Conservation (phyloP, 2,329 filamentous ascomycete species). For the Fusarium oligoseptatum region DNA sequence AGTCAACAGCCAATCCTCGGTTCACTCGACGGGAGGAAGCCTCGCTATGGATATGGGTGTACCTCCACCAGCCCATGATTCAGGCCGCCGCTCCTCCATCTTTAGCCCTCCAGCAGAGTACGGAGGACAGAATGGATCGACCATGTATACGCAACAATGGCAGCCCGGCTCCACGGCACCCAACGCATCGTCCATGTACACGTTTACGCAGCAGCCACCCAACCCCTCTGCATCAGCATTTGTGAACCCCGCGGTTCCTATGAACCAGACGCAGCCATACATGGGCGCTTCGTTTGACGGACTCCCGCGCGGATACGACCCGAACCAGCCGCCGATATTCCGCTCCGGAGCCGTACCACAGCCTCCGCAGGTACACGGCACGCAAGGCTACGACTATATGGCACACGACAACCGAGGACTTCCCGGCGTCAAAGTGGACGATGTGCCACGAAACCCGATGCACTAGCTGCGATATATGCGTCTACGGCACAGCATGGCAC, state of each 20-base stretch:
- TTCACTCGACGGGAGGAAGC: conserved; percentile 51
- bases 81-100: conserved; percentile 60
- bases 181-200: conserved; percentile 59
- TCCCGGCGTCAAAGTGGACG: conserved; percentile 49
- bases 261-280: conserved; percentile 52
- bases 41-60: conserved; percentile 62
- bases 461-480: conserved; percentile 32
- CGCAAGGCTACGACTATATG: conserved; percentile 54
- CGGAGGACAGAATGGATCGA: conserved; percentile 51
- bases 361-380: conserved; percentile 44
- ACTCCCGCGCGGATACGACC: conserved; percentile 52
- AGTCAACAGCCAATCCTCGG: conserved; percentile 51
- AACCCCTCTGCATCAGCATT: conserved; percentile 49
- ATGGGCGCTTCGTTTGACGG: conserved; percentile 53
- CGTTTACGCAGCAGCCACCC: conserved; percentile 58
- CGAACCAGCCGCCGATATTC: conserved; percentile 50
- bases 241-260: conserved; percentile 48
- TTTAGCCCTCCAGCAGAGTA: conserved; percentile 59
- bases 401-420: conserved; percentile 51
- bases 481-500: background rate
- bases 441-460: conserved; percentile 46
- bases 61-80: conserved; percentile 58
- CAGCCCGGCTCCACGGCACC: conserved; percentile 59
- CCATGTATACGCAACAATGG: conserved; percentile 61
- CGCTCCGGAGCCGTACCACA: conserved; percentile 49